Evolutionary conservation across 768 basidiomycete genomes (phyloP), one percentile per base, ranked within the genome.

Genomic region (Lentinula aciculospora): DNA sequence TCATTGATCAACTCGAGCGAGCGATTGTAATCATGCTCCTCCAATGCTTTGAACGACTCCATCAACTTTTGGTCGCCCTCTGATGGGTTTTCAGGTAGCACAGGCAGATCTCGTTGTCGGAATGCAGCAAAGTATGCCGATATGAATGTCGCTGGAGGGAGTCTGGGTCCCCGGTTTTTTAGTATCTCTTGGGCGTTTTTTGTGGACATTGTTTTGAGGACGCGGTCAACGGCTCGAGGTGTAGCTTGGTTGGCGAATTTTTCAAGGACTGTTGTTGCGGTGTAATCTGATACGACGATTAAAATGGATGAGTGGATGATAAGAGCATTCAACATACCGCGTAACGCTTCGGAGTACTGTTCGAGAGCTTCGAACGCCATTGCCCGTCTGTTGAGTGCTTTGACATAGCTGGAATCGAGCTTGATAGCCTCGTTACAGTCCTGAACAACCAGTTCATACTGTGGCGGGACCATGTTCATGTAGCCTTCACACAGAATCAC

Each of bases 121-220:
- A 98, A 98, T 8, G 97, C 97, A 59, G 93, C 88, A 68, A 98
- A 94, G 76, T 98, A 99, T 0, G 96, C 91, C 12, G 89, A 87
- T 63, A 97, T 88, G 72, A 99, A 97, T 0, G 92, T 93, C 62
- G 83, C 81, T 13, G 93, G 93, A 5, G 96, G 96, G 27, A 98
- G 76, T 57, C 86, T 83, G 1, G 86, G 87, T 72, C 90, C 88
- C 34, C 94, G 88, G 3, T 76, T 9, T 47, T 78, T 69, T 21
- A 95, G 72, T 44, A 93, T 86, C 61, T 89, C 82, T 17, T 81
- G 72, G 0, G 92, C 90, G 69, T 88, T 87, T 65, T 84, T 76
- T 1, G 79, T 72, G 0, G 96, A 81, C 31, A 97, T 72, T 60
- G 85, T 85, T 72, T 95, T 94, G 66, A 98, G 73, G 19, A 96